Evolutionary conservation across 345 rosid genomes (phyloP), one percentile per base, ranked within the genome.

Genomic region (Lenwebbia sp.): DNA sequence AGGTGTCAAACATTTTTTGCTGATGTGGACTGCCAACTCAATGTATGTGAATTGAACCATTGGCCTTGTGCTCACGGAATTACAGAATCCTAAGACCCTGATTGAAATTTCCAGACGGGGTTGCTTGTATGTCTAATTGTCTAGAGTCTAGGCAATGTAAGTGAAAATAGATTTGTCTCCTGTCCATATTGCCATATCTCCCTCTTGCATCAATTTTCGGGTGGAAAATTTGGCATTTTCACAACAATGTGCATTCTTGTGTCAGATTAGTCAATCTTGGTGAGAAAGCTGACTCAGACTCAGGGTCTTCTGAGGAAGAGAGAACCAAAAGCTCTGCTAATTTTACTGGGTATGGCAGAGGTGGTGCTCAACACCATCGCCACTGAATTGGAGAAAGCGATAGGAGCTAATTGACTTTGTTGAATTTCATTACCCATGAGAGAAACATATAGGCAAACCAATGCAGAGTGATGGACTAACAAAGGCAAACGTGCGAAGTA

Each of bases 181-280:
- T 54, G 7, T 17, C 55, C 55, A 19, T 54, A 54, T 54, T 19
- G 23, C 23, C 55, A 54, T 22, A 17, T 54, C 55, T 54, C 19
- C 55, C 55, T 19, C 55, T 85, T 85, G 55, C 17, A 23, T 33
- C 10, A 37, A 13, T 82, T 33, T 22, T 6, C 2, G 2, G n/a
- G 8, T 15, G 13, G 52, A 54, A 10, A 60, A 41, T 2, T 22
- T 89, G 54, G 54, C 83, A 65, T 84, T 54, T 57, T 84, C 54
- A 70, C 84, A 70, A 60, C 54, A 89, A 84, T 54, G 83, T 86
- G 65, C 83, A 70, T 86, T 83, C 90, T 83, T 85, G 85, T 90
- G 90, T 92, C 86, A 86, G 88, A 90, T 86, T 91, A 95, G 96
- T 89, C 88, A 92, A 93, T 84, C 91, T 94, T 87, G 90, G 92